Conservation (phyloP, 179 eudicot genomes). For the Gypsophila paniculata region DNA sequence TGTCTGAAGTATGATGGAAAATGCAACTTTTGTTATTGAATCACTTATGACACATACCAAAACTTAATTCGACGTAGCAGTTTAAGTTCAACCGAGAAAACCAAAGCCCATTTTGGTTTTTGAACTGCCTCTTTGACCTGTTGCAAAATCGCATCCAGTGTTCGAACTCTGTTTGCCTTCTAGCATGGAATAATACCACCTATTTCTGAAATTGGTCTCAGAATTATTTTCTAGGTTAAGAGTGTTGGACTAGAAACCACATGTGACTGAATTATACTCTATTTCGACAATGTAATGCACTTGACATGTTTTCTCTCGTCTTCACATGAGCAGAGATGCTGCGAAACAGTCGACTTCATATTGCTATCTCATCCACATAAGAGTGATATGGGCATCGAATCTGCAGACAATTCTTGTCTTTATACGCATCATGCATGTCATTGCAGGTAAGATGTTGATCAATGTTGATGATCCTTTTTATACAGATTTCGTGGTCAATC, state of each 20-base stretch:
- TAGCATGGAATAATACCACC: neutral
- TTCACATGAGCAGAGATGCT: constrained; percentile 40
- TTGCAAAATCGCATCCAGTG: no score
- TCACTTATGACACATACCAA: neutral
- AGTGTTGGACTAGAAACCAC: neutral
- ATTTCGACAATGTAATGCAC: neutral
- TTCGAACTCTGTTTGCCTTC: no score
- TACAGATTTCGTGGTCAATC: neutral
- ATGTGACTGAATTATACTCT: neutral
- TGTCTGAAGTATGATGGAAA: neutral
- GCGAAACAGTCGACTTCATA: constrained; percentile 62
- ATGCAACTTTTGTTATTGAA: neutral
- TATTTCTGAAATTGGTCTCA: neutral
- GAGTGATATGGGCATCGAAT: constrained; percentile 33
- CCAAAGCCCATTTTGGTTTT: no score
- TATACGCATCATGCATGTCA: constrained; percentile 74
- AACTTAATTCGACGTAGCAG: no score
- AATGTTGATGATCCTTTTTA: neutral
- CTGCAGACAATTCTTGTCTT: constrained; percentile 36
- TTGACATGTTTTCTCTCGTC: constrained; percentile 12
- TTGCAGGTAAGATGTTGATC: constrained; percentile 58
- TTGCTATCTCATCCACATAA: constrained; percentile 48
- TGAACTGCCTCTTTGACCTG: no score
- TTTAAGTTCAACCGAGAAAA: no score
- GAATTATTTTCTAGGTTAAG: neutral